phyloP scores from a whole-genome alignment of 2,329 filamentous ascomycete genomes.

The Botryotinia convoluta region DNA sequence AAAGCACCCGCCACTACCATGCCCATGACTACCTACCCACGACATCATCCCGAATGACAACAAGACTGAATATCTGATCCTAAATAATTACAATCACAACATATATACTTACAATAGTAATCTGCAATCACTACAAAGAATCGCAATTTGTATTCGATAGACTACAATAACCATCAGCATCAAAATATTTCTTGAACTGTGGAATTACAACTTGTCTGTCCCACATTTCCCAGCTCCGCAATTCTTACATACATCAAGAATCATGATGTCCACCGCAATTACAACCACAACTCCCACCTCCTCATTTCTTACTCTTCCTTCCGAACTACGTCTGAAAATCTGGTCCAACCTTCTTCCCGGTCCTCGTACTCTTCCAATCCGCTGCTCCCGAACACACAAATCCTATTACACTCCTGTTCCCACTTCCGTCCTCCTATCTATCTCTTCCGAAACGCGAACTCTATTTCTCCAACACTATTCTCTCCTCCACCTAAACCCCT shows the following conservation, averaged over 20 bases:
- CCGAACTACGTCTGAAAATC: slow-evolving; percentile 21
- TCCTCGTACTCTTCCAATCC: slow-evolving; percentile 17
- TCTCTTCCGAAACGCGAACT: slow-evolving; percentile 22
- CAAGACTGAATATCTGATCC: background rate
- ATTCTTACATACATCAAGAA: background rate
- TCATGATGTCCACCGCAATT: slow-evolving; percentile 5
- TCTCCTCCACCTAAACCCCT: slow-evolving; percentile 13
- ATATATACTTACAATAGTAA: background rate
- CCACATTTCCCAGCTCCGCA: background rate
- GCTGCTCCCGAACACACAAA: slow-evolving; percentile 12
- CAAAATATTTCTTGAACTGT: background rate
- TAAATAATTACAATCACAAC: background rate
- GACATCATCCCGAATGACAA: slow-evolving; percentile 9
- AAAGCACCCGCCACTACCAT: background rate
- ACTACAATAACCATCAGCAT: background rate
- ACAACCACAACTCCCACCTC: slow-evolving; percentile 1
- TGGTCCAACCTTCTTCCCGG: slow-evolving; percentile 15
- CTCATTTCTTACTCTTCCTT: slow-evolving; percentile 18
- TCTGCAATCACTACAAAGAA: background rate
- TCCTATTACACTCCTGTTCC: slow-evolving; percentile 15
- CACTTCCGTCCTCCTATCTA: slow-evolving; percentile 17
- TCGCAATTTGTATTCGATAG: background rate
- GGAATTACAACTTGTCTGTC: background rate
- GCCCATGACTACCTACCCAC: background rate
- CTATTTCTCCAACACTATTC: slow-evolving; percentile 20